Evolutionary conservation across 2,329 filamentous ascomycete species (phyloP).

Genomic region (Hypoxylon sp.): DNA sequence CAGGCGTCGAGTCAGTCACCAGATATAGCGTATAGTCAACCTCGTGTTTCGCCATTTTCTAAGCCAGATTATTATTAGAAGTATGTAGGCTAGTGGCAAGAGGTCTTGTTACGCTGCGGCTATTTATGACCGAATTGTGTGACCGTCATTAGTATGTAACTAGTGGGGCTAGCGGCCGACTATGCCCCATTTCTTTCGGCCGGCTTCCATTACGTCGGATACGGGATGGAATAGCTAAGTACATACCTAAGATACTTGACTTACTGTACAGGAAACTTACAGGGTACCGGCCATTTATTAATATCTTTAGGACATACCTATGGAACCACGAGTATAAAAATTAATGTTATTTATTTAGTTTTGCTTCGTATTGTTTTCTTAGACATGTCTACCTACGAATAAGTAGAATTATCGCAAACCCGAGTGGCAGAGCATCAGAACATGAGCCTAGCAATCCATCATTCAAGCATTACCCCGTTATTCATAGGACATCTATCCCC

Average conservation of each 20-base stretch:
- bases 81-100: slow-evolving; percentile 6
- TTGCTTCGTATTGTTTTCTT: slow-evolving; percentile 35
- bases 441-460: slow-evolving; percentile 32
- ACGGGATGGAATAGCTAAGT: neutral
- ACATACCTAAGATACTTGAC: slow-evolving; percentile 4
- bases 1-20: slow-evolving; percentile 92
- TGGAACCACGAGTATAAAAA: slow-evolving; percentile 3
- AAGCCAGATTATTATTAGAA: neutral
- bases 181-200: slow-evolving; percentile 13
- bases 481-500: slow-evolving; percentile 14
- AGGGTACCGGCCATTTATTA: neutral
- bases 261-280: slow-evolving; percentile 8
- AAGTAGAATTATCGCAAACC: slow-evolving; percentile 28
- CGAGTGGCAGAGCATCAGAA: slow-evolving; percentile 24
- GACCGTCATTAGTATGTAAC: slow-evolving; percentile 28
- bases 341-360: slow-evolving; percentile 39
- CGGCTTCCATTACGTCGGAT: slow-evolving; percentile 8
- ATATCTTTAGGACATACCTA: neutral
- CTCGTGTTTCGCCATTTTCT: slow-evolving; percentile 57
- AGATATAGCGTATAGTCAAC: slow-evolving; percentile 89
- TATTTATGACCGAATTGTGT: slow-evolving; percentile 26
- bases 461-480: slow-evolving; percentile 24
- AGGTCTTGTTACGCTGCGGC: slow-evolving; percentile 16
- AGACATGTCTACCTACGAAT: slow-evolving; percentile 38
- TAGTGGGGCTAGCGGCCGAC: slow-evolving; percentile 29